Evolutionary conservation across 2,329 filamentous ascomycete genomes (phyloP).

Genomic region (Biscogniauxia marginata): DNA sequence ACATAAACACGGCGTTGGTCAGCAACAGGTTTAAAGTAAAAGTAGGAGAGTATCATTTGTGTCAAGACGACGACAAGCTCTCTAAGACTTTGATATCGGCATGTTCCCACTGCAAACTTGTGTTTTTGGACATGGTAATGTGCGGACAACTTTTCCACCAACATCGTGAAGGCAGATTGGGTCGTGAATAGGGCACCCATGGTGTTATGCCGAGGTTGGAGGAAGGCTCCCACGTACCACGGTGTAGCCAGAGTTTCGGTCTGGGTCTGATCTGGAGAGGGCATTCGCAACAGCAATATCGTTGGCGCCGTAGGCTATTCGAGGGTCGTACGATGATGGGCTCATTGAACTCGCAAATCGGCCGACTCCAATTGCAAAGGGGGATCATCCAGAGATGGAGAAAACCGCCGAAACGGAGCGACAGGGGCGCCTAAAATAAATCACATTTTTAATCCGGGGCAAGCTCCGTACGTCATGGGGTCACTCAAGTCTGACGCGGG

Average conservation of each 20-base stretch:
- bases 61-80: neutral
- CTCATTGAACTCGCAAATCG: slow-evolving; percentile 9
- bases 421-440: slow-evolving; percentile 6
- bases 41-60: neutral
- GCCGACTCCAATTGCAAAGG: slow-evolving; percentile 14
- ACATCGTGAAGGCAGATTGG: no score
- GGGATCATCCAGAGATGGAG: slow-evolving; percentile 26
- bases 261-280: slow-evolving; percentile 30
- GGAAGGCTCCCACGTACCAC: slow-evolving; percentile 25
- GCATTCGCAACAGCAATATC: slow-evolving; percentile 30
- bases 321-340: slow-evolving; percentile 8
- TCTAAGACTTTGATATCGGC: neutral
- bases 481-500: no score
- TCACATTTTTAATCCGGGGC: neutral
- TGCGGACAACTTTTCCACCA: no score
- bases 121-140: neutral
- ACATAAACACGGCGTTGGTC: neutral
- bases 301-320: slow-evolving; percentile 1
- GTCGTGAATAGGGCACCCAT: no score
- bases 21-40: neutral
- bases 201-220: neutral
- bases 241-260: slow-evolving; percentile 33
- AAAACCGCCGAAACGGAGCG: slow-evolving; percentile 30
- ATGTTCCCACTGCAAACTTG: neutral
- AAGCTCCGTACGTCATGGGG: neutral